Conservation (phyloP, 805 yeast genomes). For the Priceomyces carsonii region DNA sequence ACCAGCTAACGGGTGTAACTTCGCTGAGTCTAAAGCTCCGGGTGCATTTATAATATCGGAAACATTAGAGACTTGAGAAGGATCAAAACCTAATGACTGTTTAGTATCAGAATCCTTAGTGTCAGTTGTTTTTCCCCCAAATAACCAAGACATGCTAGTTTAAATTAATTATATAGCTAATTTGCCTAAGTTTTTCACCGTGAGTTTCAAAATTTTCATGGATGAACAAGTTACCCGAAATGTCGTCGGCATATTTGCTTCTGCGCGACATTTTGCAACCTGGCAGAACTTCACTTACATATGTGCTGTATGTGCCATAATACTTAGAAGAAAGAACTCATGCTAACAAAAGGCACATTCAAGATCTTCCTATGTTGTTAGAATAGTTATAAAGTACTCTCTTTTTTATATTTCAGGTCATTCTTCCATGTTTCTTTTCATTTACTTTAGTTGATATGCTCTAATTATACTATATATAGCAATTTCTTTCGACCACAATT, state of each 20-base stretch:
- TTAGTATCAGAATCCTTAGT: conserved; percentile 21
- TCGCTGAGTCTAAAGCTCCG: conserved; percentile 64
- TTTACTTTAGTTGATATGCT: too few species aligned
- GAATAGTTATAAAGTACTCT: too few species aligned
- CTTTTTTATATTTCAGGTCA: too few species aligned
- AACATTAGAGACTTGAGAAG: conserved; percentile 62
- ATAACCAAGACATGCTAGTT: conserved; percentile 49
- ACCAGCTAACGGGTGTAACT: conserved; percentile 90
- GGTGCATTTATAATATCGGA: conserved; percentile 61
- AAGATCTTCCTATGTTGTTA: too few species aligned
- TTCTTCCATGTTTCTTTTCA: too few species aligned
- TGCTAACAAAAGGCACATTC: too few species aligned
- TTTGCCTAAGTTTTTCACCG: conserved; percentile 1
- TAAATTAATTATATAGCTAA: not conserved
- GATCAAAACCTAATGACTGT: conserved; percentile 60
- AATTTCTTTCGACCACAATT: too few species aligned
- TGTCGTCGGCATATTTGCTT: conserved; percentile 1
- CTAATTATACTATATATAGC: too few species aligned
- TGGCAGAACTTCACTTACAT: too few species aligned
- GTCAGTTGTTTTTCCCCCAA: conserved; percentile 38
- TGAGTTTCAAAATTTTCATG: conserved; percentile 3
- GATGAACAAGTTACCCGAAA: conserved; percentile 4
- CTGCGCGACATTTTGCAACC: conserved; percentile 5
- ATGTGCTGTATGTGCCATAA: too few species aligned
- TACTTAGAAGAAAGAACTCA: too few species aligned